Evolutionary conservation across 768 basidiomycete genomes (phyloP), one percentile per base, ranked within the genome.

Genomic region (Pholiota microspora): DNA sequence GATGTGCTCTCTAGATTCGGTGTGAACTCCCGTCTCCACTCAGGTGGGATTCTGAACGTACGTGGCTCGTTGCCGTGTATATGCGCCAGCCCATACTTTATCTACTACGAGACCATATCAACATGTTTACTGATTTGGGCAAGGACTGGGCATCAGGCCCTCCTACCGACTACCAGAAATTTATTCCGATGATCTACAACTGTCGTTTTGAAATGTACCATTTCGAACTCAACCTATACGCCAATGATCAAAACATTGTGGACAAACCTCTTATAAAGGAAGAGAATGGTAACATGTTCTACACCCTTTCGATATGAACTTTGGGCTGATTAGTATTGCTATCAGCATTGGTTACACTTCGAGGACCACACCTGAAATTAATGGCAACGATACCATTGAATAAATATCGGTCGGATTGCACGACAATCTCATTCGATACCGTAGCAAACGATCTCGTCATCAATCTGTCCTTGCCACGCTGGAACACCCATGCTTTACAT

Each of bases 231-330:
- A 88, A 89, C 61, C 67, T 91, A 23, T 95, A 92, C 65, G 84
- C 91, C 49, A 98, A 98, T 65, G 96, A 98, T 69, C 93, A 94
- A 64, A 98, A 98, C 65, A 92, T 98, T 65, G 90, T 98, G 47
- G 93, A 97, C 73, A 90, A 89, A 57, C 93, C 94, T 2, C 72
- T 86, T 29, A 74, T 85, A 53, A 74, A 72, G 53, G 88, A 93
- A n/a, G 89, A 93, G 61, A 98, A 98, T 67, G 86, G 94, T 94
- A 62, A 31, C 29, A 12, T 49, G 36, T 27, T 48, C 15, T 29
- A 3, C n/a, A 35, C 45, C 36, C 51, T 32, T 15, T 36, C n/a
- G n/a, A n/a, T n/a, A n/a, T n/a, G n/a, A 24, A 15, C n/a, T 23
- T 45, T 31, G 21, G 38, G 16, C 25, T 18, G 27, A 50, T 21